A percentile compares a stretch with the other conserved stretches of the same genome.
Conservation (phyloP, 805 yeast genomes). For the Candida yuanshanica region DNA sequence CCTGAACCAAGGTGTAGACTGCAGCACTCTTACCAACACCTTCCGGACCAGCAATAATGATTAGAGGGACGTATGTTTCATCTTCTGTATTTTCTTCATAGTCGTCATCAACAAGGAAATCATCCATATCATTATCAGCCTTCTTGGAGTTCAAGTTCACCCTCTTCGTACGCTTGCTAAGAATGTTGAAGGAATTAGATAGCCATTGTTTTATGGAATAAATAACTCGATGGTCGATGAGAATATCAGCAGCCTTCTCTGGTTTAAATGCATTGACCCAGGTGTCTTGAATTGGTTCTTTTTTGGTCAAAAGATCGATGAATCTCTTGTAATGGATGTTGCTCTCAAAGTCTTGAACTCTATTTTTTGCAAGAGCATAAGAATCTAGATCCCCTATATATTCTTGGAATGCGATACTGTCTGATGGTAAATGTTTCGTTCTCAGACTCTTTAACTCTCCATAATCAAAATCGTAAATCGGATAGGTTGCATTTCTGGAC, state of each 20-base stretch:
- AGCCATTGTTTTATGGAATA: slow-evolving; percentile 27
- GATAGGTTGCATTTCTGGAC: neutral
- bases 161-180: slow-evolving; percentile 30
- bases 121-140: slow-evolving; percentile 24
- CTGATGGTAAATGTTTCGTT: neutral
- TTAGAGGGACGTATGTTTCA: slow-evolving; percentile 49
- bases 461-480: neutral
- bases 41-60: slow-evolving; percentile 61
- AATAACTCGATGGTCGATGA: slow-evolving; percentile 22
- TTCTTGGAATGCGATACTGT: neutral
- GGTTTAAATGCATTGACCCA: slow-evolving; percentile 32
- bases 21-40: slow-evolving; percentile 80
- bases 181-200: slow-evolving; percentile 25
- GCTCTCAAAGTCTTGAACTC: slow-evolving; percentile 1
- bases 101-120: slow-evolving; percentile 31
- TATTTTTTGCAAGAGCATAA: neutral
- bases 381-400: neutral
- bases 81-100: slow-evolving; percentile 20
- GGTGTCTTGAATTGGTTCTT: slow-evolving; percentile 3
- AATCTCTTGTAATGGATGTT: slow-evolving; percentile 5
- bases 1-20: slow-evolving; percentile 59
- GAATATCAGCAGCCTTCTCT: slow-evolving; percentile 22
- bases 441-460: neutral
- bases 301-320: neutral
- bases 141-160: slow-evolving; percentile 26